Percentiles rank a stretch among this genome's conserved stretches.
These are phyloP conservation scores for Penicillium pancosmium DNA, from an alignment of 495 filamentous ascomycete species.

Conservation along the genomic window DNA sequence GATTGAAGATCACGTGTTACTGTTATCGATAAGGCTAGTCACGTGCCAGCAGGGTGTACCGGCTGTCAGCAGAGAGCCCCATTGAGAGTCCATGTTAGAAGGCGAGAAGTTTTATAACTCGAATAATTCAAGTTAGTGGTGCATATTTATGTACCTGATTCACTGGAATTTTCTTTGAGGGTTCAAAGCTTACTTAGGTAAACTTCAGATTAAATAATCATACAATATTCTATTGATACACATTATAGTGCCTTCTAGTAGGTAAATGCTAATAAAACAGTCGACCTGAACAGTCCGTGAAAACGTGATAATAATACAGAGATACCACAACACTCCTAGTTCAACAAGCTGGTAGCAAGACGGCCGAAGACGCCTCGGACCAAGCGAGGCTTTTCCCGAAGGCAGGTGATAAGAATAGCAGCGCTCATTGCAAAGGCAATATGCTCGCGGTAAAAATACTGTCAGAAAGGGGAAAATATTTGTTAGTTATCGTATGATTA, in stretches of 20 bases:
- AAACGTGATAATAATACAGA: conserved; percentile 19
- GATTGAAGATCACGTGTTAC: background rate
- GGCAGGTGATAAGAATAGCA: conserved; percentile 74
- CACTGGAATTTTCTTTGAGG: no score
- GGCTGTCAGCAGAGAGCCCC: background rate
- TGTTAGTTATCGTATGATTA: conserved; percentile 26
- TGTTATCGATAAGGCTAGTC: conserved; percentile 3
- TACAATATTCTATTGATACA: background rate
- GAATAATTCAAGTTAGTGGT: no score
- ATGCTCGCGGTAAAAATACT: conserved; percentile 77
- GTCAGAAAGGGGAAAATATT: conserved; percentile 20
- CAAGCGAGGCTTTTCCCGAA: conserved; percentile 62
- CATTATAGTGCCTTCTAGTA: background rate
- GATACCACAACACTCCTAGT: conserved; percentile 11
- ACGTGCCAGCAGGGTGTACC: background rate
- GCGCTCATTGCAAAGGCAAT: conserved; percentile 72
- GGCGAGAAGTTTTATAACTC: no score
- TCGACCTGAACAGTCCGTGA: background rate
- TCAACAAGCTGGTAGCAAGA: conserved; percentile 60
- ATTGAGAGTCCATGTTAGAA: no score
- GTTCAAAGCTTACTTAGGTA: no score
- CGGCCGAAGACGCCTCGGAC: conserved; percentile 78
- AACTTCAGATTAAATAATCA: no score
- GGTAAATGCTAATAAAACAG: no score
- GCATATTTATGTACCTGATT: no score